These are phyloP conservation scores for Paraconiothyrium sp. DNA, from an alignment of 2,329 filamentous ascomycete genomes.

Conservation along the genomic window DNA sequence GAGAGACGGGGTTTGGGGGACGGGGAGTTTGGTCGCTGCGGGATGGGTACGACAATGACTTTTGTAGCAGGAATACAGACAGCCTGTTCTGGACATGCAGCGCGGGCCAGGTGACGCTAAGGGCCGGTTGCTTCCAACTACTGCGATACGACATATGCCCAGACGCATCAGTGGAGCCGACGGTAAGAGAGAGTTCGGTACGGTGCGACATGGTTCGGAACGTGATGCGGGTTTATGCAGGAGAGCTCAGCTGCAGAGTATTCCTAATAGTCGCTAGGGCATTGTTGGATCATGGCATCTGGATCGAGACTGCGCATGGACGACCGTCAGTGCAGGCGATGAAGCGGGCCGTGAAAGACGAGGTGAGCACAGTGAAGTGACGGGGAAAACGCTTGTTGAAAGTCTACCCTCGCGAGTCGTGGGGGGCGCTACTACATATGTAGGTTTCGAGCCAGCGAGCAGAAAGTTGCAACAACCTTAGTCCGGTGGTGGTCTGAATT, in stretches of 20 bases:
- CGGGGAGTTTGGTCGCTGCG: neutral
- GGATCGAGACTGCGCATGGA: no score
- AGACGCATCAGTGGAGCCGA: neutral
- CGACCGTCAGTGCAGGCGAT: neutral
- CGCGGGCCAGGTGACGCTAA: neutral
- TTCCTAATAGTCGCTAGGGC: neutral
- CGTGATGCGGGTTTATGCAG: neutral
- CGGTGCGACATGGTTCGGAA: neutral
- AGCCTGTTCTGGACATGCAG: neutral
- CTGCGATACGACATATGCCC: neutral
- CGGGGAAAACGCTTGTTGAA: neutral
- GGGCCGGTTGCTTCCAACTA: no score
- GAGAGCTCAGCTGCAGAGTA: neutral
- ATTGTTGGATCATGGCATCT: neutral
- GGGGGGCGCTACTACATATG: neutral
- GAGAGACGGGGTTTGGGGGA: neutral
- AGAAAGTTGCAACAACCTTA: constrained; percentile 4
- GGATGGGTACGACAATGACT: neutral
- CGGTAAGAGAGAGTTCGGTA: neutral
- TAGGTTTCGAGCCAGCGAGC: neutral
- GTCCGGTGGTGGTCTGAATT: neutral
- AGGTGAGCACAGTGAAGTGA: neutral
- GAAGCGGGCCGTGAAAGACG: neutral
- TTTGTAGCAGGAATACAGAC: constrained; percentile 4
- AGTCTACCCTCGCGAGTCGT: neutral